These are phyloP conservation scores for Leccinum subrobustum DNA, from an alignment of 1,284 basidiomycete genomes.

Conservation along the genomic window DNA sequence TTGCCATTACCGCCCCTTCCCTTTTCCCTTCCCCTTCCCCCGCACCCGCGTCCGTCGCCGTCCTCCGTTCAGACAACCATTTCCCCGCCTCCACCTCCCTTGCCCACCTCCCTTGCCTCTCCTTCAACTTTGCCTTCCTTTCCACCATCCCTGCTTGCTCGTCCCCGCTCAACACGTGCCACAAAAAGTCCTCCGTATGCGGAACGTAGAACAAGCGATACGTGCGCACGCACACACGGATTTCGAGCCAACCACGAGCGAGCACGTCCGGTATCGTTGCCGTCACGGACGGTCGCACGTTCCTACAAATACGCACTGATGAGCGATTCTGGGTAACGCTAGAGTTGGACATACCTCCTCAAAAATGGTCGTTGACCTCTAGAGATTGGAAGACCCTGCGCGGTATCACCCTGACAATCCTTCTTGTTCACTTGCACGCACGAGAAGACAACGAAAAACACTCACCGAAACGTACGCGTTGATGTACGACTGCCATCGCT, in stretches of 20 bases:
- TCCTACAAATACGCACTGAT: conserved; percentile 34
- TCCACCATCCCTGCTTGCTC: conserved; percentile 15
- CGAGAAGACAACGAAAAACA: conserved; percentile 10
- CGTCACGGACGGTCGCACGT: conserved; percentile 39
- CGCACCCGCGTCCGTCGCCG: accelerated
- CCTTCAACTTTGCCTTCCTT: conserved; percentile 7
- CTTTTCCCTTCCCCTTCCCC: neutral
- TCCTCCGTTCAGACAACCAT: conserved; percentile 13
- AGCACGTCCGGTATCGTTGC: conserved; percentile 43
- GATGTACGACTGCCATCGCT: conserved; percentile 89
- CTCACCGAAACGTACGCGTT: conserved; percentile 83
- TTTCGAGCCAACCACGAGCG: conserved; percentile 66
- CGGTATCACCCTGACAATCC: conserved; percentile 46
- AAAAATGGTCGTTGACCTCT: conserved; percentile 74
- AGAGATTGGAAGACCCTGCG: conserved; percentile 47
- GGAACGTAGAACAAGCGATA: conserved; percentile 86
- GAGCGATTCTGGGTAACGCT: neutral
- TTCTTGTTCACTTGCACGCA: neutral
- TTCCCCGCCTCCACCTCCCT: conserved; percentile 16
- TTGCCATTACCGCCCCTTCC: neutral
- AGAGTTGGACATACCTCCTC: conserved; percentile 51
- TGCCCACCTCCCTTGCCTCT: conserved; percentile 16
- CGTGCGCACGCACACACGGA: conserved; percentile 80
- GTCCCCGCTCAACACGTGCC: conserved; percentile 21
- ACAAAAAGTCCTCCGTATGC: conserved; percentile 66